phyloP scores from a whole-genome alignment of 345 rosid species.

The Aquilaria yunnanensis region DNA sequence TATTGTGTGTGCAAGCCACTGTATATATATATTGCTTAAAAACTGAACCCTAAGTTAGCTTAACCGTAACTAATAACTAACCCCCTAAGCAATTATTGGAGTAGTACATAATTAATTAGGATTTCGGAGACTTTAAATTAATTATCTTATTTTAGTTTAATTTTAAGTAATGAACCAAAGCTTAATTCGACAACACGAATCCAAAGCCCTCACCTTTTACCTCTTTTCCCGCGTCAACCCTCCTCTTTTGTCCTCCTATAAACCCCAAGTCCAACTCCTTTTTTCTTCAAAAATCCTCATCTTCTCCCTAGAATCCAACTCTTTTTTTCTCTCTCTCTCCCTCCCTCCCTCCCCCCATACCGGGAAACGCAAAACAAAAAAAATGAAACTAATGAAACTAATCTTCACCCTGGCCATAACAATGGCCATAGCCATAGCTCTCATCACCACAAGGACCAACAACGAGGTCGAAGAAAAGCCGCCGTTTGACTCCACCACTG shows the following conservation, averaged over 20 bases:
- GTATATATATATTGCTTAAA: no score
- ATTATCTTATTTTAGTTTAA: no score
- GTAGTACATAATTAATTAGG: no score
- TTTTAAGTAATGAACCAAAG: no score
- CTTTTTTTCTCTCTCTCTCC: constrained; percentile 7
- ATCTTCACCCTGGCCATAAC: constrained; percentile 40
- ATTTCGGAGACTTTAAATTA: no score
- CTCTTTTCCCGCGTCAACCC: constrained; percentile 61
- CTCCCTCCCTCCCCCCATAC: constrained; percentile 3
- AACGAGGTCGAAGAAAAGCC: constrained; percentile 17
- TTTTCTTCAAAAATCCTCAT: constrained; percentile 13
- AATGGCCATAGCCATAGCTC: constrained; percentile 33
- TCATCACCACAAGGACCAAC: constrained; percentile 17
- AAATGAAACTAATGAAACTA: constrained; percentile 37
- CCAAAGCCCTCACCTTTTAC: constrained; percentile 22
- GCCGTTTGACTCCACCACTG: not conserved
- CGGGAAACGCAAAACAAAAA: constrained; percentile 3
- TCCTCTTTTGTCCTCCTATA: constrained; percentile 26
- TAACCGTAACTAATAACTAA: no score
- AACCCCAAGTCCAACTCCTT: constrained; percentile 28
- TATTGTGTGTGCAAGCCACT: no score
- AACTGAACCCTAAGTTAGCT: no score
- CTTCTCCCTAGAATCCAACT: constrained; percentile 2
- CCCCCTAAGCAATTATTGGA: no score
- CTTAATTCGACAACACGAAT: no score